Base-by-base conservation (phyloP, 1,284 basidiomycete species). In the Tranzscheliella williamsii region DNA sequence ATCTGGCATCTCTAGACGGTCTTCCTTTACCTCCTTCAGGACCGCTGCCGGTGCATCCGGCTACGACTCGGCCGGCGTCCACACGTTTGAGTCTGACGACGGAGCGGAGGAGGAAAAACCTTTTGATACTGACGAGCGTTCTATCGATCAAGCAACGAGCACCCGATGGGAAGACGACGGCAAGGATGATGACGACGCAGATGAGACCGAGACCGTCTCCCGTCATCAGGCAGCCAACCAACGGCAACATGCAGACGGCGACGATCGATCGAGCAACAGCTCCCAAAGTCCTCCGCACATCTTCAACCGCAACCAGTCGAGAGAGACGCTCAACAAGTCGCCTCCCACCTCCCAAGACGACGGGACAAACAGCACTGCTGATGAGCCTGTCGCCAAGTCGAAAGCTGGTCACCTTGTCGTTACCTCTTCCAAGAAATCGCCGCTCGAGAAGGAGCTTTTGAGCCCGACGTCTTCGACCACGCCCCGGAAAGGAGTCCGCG, bases 291-390 rank as follows among this genome's bases (percentile, higher is more conserved):
- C 54, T 5, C 44, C 46, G 18, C 49, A 44, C 13, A 34, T 53
- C 33, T 63, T 63, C 43, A 42, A 49, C 35, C 33, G 33, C 11
- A 38, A 46, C 8, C 27, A 39, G 5, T 37, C 42, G 15, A 42
- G 40, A 36, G 55, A 64, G 12, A 45, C 46, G 12, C 17, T 58
- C 34, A 46, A 58, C 23, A 58, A 53, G 18, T 58, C 51, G 5
- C 61, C 61, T 20, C 55, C 51, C 23, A 63, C 60, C 12, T 63
- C 60, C 22, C 60, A 54, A 4, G 60, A 63, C 21, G 60, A 63
- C 21, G 49, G 39, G 2, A 24, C 42, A 16, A 42, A 41, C 8
- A 24, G 37, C 20, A 24, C 44, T 12, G 20, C 36, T 16, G 15
- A 29, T 18, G 29, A 27, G 11, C 15, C 44, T 32, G 13, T 24